Conservation (phyloP, 2,329 filamentous ascomycete species). For the Meredithiella fracta region DNA sequence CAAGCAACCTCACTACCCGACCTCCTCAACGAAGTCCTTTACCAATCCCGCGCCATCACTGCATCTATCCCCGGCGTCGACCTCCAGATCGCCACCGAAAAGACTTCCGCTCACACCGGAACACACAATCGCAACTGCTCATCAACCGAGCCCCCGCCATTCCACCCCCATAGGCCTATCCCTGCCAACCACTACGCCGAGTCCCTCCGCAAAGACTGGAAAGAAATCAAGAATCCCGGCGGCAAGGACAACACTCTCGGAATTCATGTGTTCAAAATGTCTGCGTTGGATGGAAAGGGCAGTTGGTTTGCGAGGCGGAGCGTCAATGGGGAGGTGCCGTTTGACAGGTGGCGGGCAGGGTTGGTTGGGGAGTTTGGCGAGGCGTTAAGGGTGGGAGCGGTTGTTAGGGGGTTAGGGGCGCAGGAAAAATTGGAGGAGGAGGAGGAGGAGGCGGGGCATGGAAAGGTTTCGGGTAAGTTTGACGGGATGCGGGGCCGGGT, state of each 20-base stretch:
- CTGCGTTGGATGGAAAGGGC: constrained; percentile 63
- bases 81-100: background rate
- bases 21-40: constrained; percentile 45
- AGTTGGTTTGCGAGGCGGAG: constrained; percentile 81
- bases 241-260: constrained; percentile 55
- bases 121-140: background rate
- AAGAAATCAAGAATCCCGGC: constrained; percentile 56
- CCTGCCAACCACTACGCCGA: background rate
- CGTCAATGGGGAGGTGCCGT: constrained; percentile 62
- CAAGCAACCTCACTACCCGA: constrained; percentile 26
- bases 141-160: constrained; percentile 29
- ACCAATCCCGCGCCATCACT: constrained; percentile 50
- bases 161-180: constrained; percentile 25
- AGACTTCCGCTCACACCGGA: constrained; percentile 5
- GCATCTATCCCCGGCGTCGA: constrained; percentile 50
- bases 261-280: constrained; percentile 65
- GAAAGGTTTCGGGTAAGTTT: constrained; percentile 8
- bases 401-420: constrained; percentile 70
- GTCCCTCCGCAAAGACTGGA: constrained; percentile 67
- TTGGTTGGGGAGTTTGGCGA: constrained; percentile 64
- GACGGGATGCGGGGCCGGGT: too few species aligned
- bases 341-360: constrained; percentile 60
- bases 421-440: constrained; percentile 61
- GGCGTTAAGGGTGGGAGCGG: constrained; percentile 51
- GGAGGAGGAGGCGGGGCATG: constrained; percentile 27